These are phyloP conservation scores for Neltuma alba DNA, from an alignment of 306 rosid species.

Conservation along the genomic window DNA sequence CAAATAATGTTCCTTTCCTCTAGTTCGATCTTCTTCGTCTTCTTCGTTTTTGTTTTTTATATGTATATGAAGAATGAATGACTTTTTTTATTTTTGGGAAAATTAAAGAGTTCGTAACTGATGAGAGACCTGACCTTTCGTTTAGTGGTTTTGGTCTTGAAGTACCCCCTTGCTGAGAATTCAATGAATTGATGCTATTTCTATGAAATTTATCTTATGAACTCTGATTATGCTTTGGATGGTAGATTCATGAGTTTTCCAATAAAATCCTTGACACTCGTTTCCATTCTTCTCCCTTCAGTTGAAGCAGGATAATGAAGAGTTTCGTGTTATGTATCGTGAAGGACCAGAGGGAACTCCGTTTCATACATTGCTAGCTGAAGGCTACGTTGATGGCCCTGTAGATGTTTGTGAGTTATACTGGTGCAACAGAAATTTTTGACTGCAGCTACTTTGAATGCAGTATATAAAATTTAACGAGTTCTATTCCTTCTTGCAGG, in stretches of 20 bases:
- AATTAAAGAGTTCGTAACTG: conserved; percentile 9
- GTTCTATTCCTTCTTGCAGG: conserved; percentile 57
- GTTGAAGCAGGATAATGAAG: conserved; percentile 93
- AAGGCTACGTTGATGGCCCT: conserved; percentile 93
- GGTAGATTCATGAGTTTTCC: background rate
- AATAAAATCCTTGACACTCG: background rate
- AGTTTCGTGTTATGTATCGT: conserved; percentile 91
- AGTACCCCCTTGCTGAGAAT: conserved; percentile 15
- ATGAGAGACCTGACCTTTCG: conserved; percentile 25
- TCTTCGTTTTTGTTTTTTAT: background rate
- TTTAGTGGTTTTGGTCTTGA: conserved; percentile 8
- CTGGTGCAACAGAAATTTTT: conserved; percentile 17
- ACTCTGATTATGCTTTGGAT: conserved; percentile 23
- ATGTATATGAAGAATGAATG: background rate
- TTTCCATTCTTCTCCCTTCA: conserved; percentile 48
- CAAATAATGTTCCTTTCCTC: background rate
- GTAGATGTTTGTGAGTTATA: conserved; percentile 77
- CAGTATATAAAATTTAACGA: conserved; percentile 13
- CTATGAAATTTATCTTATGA: conserved; percentile 16
- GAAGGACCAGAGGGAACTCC: conserved; percentile 91
- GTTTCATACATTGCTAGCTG: conserved; percentile 81
- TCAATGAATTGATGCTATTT: conserved; percentile 20
- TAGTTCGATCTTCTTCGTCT: background rate
- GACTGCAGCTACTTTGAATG: conserved; percentile 21
- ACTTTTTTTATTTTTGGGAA: background rate